Evolutionary conservation across 129 eudicot genomes (phyloP).

Genomic region (Heracleum sosnowskyi): DNA sequence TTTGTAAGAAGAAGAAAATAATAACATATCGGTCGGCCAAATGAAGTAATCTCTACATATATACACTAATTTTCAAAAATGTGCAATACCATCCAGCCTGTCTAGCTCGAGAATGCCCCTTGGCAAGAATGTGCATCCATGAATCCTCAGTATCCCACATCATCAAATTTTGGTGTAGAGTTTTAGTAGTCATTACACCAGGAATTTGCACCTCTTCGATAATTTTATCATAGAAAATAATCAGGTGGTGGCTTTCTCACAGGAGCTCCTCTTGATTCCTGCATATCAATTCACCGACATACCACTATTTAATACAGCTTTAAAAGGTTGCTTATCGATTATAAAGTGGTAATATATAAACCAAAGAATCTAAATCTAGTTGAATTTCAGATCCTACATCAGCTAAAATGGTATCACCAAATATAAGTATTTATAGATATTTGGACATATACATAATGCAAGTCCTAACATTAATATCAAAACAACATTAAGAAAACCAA

Average conservation of each 20-base stretch:
- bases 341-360: neutral
- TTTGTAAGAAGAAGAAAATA: neutral
- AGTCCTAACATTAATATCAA: neutral
- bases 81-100: neutral
- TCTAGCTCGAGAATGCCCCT: neutral
- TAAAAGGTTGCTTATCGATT: neutral
- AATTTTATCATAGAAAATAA: slow-evolving; percentile 48
- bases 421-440: neutral
- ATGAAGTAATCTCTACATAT: neutral
- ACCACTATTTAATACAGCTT: neutral
- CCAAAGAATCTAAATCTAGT: neutral
- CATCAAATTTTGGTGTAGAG: neutral
- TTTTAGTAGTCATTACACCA: neutral
- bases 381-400: neutral
- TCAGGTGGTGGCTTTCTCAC: slow-evolving; percentile 70
- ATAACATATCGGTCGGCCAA: neutral
- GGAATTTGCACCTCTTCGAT: neutral
- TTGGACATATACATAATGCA: neutral
- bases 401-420: neutral
- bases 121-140: neutral
- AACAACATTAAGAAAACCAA: no score
- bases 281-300: slow-evolving; percentile 6
- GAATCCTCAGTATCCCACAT: neutral
- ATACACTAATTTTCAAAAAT: neutral
- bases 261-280: slow-evolving; percentile 79